Percentiles rank a stretch among this genome's conserved stretches.
These are phyloP conservation scores for Penicillium sp. DNA, from an alignment of 2,329 filamentous ascomycete genomes.

Conservation along the genomic window DNA sequence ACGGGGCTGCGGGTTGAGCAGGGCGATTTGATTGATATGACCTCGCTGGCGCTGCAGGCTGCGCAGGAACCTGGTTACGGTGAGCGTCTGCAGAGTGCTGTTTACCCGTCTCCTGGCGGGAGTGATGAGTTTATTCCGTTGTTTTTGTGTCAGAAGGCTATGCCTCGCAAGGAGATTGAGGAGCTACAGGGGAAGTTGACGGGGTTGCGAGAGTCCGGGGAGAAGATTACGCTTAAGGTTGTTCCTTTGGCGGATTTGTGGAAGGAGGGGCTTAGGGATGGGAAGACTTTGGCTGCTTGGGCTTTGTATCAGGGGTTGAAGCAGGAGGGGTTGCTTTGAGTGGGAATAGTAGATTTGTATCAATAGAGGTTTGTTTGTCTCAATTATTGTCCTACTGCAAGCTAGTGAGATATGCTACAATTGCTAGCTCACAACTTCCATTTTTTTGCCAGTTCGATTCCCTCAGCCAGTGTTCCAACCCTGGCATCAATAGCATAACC, in stretches of 20 bases:
- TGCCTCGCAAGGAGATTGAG: slow-evolving; percentile 43
- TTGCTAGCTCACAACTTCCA: slow-evolving; percentile 18
- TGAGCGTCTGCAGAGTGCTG: slow-evolving; percentile 40
- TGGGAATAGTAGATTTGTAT: not conserved
- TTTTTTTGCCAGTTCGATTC: slow-evolving; percentile 61
- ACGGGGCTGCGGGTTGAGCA: slow-evolving; percentile 45
- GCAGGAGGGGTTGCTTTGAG: slow-evolving; percentile 38
- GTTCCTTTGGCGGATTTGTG: slow-evolving; percentile 45
- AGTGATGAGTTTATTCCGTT: slow-evolving; percentile 53
- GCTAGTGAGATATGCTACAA: not conserved
- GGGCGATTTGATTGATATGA: slow-evolving; percentile 48
- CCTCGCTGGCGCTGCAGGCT: slow-evolving; percentile 39
- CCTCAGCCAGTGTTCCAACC: slow-evolving; percentile 68
- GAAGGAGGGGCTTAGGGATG: slow-evolving; percentile 49
- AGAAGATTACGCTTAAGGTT: slow-evolving; percentile 52
- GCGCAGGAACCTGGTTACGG: slow-evolving; percentile 14
- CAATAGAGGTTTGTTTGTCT: not conserved
- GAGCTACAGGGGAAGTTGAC: slow-evolving; percentile 47
- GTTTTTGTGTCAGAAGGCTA: slow-evolving; percentile 48
- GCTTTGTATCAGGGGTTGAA: slow-evolving; percentile 48
- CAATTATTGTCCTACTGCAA: not conserved
- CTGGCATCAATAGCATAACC: slow-evolving; percentile 73
- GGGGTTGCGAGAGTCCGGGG: slow-evolving; percentile 47
- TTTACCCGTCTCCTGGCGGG: slow-evolving; percentile 49
- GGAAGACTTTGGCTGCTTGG: slow-evolving; percentile 48